These are phyloP conservation scores for Magnolia changhungtana DNA, from an alignment of 164 flowering plant species.

Conservation along the genomic window DNA sequence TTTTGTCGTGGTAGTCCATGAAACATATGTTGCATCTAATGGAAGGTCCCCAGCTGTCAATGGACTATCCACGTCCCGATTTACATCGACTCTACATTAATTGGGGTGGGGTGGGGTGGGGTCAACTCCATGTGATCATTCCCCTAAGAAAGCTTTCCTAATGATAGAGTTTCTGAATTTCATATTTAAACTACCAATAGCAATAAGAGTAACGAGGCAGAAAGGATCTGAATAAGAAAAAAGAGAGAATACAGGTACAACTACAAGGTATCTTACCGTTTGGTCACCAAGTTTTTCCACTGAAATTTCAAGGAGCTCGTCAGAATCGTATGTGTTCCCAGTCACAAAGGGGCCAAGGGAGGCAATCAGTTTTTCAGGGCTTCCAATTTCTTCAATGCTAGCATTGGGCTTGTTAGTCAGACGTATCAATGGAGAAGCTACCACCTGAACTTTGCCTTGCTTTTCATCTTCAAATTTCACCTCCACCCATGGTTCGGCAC, in stretches of 20 bases:
- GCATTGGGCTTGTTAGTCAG: constrained; percentile 91
- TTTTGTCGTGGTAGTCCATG: no score
- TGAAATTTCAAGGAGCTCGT: constrained; percentile 73
- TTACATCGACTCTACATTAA: no score
- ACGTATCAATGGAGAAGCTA: constrained; percentile 88
- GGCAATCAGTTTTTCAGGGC: constrained; percentile 89
- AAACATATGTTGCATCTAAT: no score
- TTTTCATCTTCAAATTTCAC: constrained; percentile 92
- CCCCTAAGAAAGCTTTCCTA: no score
- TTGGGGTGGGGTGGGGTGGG: no score
- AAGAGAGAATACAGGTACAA: neutral
- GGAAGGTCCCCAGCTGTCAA: no score
- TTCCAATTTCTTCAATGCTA: constrained; percentile 83
- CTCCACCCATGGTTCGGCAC: constrained; percentile 99
- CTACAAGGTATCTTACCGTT: constrained; percentile 47
- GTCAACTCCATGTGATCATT: no score
- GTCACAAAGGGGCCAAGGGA: constrained; percentile 97
- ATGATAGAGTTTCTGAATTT: no score
- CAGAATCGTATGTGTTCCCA: constrained; percentile 80
- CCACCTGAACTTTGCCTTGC: constrained; percentile 91
- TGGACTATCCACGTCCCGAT: no score
- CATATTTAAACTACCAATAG: no score
- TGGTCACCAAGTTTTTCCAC: constrained; percentile 71
- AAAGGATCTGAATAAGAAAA: neutral
- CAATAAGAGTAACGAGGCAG: no score